A percentile compares a stretch with the other conserved stretches of the same genome.
Evolutionary conservation across 2,329 filamentous ascomycete genomes (phyloP).

Genomic region (Colletotrichum salicis): DNA sequence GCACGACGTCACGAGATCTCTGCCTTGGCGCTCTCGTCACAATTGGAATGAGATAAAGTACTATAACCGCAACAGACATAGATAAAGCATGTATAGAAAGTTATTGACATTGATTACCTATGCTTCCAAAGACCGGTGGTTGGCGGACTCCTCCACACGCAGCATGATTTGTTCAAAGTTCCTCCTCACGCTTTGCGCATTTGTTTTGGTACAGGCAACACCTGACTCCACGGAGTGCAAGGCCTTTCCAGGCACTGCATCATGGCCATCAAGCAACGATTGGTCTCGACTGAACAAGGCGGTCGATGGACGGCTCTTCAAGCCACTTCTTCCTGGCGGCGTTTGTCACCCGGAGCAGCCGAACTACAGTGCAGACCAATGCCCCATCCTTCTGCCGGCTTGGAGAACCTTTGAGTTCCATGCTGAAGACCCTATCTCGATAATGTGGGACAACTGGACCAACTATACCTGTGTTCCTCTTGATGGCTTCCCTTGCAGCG

Average conservation of each 20-base stretch:
- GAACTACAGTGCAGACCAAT: constrained; percentile 45
- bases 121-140: not conserved
- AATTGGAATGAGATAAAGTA: not conserved
- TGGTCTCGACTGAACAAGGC: constrained; percentile 61
- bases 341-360: constrained; percentile 53
- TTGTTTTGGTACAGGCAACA: not conserved
- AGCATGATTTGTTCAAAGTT: not conserved
- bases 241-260: constrained; percentile 54
- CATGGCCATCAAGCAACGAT: constrained; percentile 58
- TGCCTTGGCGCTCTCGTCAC: not conserved
- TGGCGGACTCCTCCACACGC: not conserved
- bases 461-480: constrained; percentile 63
- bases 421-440: constrained; percentile 46
- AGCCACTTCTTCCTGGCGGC: constrained; percentile 54
- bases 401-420: constrained; percentile 45
- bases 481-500: constrained; percentile 46
- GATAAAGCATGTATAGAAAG: not conserved
- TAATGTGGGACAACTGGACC: constrained; percentile 54
- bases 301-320: constrained; percentile 54
- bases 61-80: not conserved
- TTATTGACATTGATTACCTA: not conserved
- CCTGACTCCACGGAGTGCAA: constrained; percentile 51
- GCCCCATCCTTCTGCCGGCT: constrained; percentile 38
- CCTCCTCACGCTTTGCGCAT: not conserved
- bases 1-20: too few relatives aligned